A percentile compares a stretch with the other conserved stretches of the same genome.
phyloP scores from a whole-genome alignment of 441 rosid genomes.

The Aquilaria agallochum region DNA sequence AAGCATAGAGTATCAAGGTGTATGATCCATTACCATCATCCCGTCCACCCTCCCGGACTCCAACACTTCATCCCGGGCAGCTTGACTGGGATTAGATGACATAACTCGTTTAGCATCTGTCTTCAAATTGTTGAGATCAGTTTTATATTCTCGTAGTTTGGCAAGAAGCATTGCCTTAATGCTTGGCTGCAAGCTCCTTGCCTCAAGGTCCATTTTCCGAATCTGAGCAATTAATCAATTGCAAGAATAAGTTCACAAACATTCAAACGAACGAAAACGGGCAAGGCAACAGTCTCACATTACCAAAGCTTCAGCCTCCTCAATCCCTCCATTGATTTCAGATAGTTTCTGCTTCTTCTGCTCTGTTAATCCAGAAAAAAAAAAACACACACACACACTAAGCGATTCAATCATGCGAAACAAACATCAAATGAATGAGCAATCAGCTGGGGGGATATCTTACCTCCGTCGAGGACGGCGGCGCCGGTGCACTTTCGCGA shows the following conservation, averaged over 20 bases:
- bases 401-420: neutral
- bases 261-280: neutral
- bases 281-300: neutral
- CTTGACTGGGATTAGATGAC: slow-evolving; percentile 32
- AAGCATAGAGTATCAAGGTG: no score
- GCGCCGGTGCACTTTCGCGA: slow-evolving; percentile 21
- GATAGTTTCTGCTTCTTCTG: slow-evolving; percentile 31
- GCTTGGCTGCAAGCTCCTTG: slow-evolving; percentile 70
- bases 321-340: slow-evolving; percentile 27
- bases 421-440: neutral
- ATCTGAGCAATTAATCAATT: slow-evolving; percentile 29
- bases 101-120: slow-evolving; percentile 52
- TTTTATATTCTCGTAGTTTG: slow-evolving; percentile 68
- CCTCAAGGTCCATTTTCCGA: slow-evolving; percentile 81
- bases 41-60: slow-evolving; percentile 62
- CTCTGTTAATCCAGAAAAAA: slow-evolving; percentile 20
- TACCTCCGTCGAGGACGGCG: slow-evolving; percentile 23
- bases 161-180: slow-evolving; percentile 69
- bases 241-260: slow-evolving; percentile 3
- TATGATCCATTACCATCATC: slow-evolving; percentile 29
- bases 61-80: slow-evolving; percentile 61
- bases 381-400: neutral
- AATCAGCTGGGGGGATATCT: neutral
- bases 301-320: slow-evolving; percentile 36
- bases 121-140: slow-evolving; percentile 69